Percentiles rank a stretch among this genome's conserved stretches.
Evolutionary conservation across 345 rosid genomes (phyloP).

Genomic region (Bruguiera parviflora): DNA sequence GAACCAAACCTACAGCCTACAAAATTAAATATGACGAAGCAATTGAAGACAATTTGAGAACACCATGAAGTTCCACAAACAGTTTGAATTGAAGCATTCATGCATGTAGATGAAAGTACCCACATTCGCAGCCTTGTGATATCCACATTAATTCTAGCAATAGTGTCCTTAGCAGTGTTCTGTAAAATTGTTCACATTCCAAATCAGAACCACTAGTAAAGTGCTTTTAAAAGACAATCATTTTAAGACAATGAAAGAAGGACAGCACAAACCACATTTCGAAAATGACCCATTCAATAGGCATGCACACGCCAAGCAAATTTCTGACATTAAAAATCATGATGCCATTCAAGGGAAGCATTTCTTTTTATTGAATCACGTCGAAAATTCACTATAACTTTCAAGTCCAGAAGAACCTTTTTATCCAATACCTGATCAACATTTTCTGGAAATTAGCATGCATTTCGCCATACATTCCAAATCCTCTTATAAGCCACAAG

Average conservation of each 20-base stretch:
- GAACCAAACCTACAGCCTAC: background rate
- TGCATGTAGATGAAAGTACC: constrained; percentile 37
- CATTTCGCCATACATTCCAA: constrained; percentile 19
- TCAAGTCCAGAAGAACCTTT: constrained; percentile 36
- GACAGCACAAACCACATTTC: background rate
- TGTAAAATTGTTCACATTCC: constrained; percentile 29
- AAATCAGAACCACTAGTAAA: constrained; percentile 17
- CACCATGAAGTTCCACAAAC: background rate
- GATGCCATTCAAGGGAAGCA: constrained; percentile 13
- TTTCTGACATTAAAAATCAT: background rate
- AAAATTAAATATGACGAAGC: background rate
- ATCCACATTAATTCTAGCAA: constrained; percentile 53
- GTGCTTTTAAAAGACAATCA: background rate
- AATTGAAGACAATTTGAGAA: background rate
- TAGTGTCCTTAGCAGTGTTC: constrained; percentile 49
- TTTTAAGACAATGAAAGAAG: constrained; percentile 2
- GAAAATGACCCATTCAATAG: background rate
- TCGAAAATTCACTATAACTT: constrained; percentile 39
- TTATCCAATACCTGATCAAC: constrained; percentile 40
- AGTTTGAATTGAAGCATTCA: background rate
- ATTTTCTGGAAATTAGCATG: constrained; percentile 56
- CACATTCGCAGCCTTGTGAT: constrained; percentile 51
- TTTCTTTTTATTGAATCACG: background rate
- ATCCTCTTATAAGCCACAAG: constrained; percentile 12
- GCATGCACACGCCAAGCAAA: constrained; percentile 4